Base-by-base conservation (phyloP, 2,329 filamentous ascomycete genomes). In the Cordyceps tenuipes region DNA sequence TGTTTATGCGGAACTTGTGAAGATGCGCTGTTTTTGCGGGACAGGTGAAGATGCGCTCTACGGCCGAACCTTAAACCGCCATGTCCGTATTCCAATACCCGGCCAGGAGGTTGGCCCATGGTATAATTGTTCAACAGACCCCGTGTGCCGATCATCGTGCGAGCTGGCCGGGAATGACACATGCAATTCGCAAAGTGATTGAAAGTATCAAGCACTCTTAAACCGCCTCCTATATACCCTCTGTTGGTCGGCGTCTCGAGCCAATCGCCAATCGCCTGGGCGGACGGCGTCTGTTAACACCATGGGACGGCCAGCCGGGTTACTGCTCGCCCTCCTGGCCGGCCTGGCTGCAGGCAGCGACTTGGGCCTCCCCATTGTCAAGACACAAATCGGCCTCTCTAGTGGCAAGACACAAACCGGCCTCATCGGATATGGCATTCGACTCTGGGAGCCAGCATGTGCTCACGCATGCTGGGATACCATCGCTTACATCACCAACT, bases 401-500 rank as follows among this genome's bases (percentile, higher is more conserved):
- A 59, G 21, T 10, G 48, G 36, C 10, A 59, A 53, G 15, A 36
- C 39, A 5, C n/a, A 43, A 23, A 51, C 65, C 23, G 67, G 66
- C 41, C 61, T 68, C 59, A 65, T 67, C 49, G 66, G 66, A 31
- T 66, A 66, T 49, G 64, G 66, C n/a, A 67, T 69, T 57, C 61
- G 55, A 65, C 79, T 89, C n/a, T 88, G 86, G 77, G 87, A 88
- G 71, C 76, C 81, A 1, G 83, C 87, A n/a, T 84, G 79, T 47
- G 76, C 79, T 0, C 87, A 86, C 63, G 85, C 85, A 0, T 79
- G 76, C 0, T 83, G 87, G 63, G 72, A 77, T 68, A 47, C 57
- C 39, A 63, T 60, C 55, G 58, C 58, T 51, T 44, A 57, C 36
- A 51, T 39, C 47, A 57, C 53, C 36, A 61, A 61, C 47, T 52